phyloP scores from a whole-genome alignment of 202 grass and related monocot genomes.

The Setaria italica region DNA sequence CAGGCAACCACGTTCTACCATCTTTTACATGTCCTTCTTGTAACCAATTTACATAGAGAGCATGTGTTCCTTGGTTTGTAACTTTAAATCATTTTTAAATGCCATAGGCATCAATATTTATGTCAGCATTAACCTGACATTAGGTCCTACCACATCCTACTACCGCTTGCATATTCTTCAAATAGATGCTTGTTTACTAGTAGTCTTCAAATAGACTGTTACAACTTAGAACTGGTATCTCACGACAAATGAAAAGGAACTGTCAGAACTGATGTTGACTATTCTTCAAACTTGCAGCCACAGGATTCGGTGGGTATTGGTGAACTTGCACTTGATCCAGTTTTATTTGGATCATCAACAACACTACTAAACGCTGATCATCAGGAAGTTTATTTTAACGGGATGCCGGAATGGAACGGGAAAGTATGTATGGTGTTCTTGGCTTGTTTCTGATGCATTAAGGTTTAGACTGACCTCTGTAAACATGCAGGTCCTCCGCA shows the following conservation, averaged over 20 bases:
- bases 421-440: conserved; percentile 54
- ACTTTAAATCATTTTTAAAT: background rate
- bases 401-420: conserved; percentile 81
- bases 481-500: conserved; percentile 70
- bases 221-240: background rate
- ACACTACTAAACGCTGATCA: conserved; percentile 92
- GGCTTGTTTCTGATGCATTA: conserved; percentile 5
- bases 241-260: background rate
- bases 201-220: background rate
- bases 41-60: background rate
- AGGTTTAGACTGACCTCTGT: conserved; percentile 34
- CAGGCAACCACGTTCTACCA: no score
- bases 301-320: conserved; percentile 70
- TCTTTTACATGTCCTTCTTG: background rate
- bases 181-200: conserved; percentile 4
- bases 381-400: conserved; percentile 84
- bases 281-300: conserved; percentile 52
- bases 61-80: background rate
- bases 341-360: conserved; percentile 84
- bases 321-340: conserved; percentile 88
- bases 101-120: conserved; percentile 15
- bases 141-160: background rate
- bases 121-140: conserved; percentile 7
- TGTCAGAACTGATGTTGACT: background rate
- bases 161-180: conserved; percentile 13